phyloP scores from a whole-genome alignment of 768 basidiomycete genomes.

The Mycena haematopus region DNA sequence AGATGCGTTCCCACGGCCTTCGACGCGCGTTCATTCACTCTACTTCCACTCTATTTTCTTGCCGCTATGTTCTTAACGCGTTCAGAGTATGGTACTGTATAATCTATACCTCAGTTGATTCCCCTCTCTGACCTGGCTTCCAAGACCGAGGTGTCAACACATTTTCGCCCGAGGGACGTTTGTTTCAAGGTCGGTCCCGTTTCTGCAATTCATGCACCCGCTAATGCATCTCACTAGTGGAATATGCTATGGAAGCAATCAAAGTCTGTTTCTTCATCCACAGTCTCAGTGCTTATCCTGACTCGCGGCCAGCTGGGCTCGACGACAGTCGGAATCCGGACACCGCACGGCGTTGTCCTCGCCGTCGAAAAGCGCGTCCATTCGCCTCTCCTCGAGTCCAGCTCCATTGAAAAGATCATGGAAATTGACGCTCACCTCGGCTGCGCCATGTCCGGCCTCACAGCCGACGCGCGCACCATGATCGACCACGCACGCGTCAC shows the following conservation, averaged over 20 bases:
- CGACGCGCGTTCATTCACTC: constrained; percentile 45
- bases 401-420: constrained; percentile 99
- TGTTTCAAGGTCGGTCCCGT: constrained; percentile 86
- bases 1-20: constrained; percentile 33
- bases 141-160: constrained; percentile 97
- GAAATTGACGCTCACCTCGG: constrained; percentile 97
- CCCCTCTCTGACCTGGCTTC: constrained; percentile 10
- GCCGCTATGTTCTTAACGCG: constrained; percentile 87
- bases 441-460: constrained; percentile 97
- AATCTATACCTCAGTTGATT: constrained; percentile 5
- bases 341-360: constrained; percentile 88
- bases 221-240: constrained; percentile 62
- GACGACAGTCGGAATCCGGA: constrained; percentile 95
- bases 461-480: constrained; percentile 98
- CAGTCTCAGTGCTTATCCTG: constrained; percentile 9
- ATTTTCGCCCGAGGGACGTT: constrained; percentile 96
- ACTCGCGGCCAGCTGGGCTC: constrained; percentile 79
- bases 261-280: constrained; percentile 61
- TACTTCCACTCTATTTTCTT: constrained; percentile 31
- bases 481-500: constrained; percentile 99
- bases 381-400: constrained; percentile 92
- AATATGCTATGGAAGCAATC: constrained; percentile 99
- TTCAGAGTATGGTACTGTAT: constrained; percentile 85
- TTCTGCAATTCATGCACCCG: constrained; percentile 10
- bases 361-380: constrained; percentile 99